Conservation (phyloP, 1,139 yeast species). For the Taiozyma sp. region DNA sequence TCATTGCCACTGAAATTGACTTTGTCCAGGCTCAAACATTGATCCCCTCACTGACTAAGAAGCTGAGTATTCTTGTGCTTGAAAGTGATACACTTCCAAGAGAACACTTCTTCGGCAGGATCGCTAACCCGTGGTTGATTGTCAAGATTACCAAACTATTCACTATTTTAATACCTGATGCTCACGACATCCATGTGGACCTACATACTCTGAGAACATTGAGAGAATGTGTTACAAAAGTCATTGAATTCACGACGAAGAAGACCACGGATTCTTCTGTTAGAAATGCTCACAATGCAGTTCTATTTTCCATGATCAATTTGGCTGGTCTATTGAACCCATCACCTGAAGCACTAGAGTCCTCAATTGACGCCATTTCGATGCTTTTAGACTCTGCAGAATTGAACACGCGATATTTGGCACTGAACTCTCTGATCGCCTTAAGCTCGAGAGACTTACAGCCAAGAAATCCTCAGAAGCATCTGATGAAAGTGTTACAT, state of each 20-base stretch:
- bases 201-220: constrained; percentile 44
- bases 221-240: constrained; percentile 52
- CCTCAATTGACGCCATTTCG: constrained; percentile 65
- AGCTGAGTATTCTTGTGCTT: constrained; percentile 45
- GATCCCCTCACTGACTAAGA: constrained; percentile 55
- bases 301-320: constrained; percentile 76
- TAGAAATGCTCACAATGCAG: constrained; percentile 70
- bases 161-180: constrained; percentile 29
- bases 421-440: constrained; percentile 71
- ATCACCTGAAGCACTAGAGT: constrained; percentile 57
- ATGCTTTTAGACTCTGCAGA: constrained; percentile 58
- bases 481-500: constrained; percentile 37
- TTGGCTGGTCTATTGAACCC: constrained; percentile 77
- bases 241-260: constrained; percentile 42
- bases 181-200: constrained; percentile 36
- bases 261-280: constrained; percentile 44
- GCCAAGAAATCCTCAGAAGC: constrained; percentile 32
- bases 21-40: constrained; percentile 50
- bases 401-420: constrained; percentile 75
- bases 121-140: constrained; percentile 86
- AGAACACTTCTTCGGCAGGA: constrained; percentile 62
- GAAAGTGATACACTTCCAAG: constrained; percentile 44
- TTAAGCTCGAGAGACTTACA: constrained; percentile 27
- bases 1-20: constrained; percentile 47
- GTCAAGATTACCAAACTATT: constrained; percentile 51